These are phyloP conservation scores for Penicillium psychrofluorescens DNA, from an alignment of 495 filamentous ascomycete genomes.

Conservation along the genomic window DNA sequence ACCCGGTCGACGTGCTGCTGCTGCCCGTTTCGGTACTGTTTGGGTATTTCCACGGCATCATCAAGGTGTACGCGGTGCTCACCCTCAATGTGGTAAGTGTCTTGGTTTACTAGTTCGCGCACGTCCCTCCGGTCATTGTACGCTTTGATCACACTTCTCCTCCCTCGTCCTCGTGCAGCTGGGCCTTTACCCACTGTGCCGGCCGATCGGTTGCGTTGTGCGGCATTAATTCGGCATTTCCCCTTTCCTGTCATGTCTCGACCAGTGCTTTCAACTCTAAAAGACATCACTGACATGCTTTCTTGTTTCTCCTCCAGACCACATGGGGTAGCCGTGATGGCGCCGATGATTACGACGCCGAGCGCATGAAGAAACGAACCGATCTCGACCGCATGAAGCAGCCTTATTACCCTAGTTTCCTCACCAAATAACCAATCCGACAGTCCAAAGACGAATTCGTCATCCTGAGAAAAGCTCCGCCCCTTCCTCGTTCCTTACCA, in stretches of 20 bases:
- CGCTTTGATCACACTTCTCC: constrained; percentile 23
- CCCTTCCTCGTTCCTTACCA: constrained; percentile 1
- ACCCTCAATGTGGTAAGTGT: constrained; percentile 63
- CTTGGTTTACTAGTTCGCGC: constrained; percentile 5
- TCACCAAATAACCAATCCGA: constrained; percentile 18
- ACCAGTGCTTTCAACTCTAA: background rate
- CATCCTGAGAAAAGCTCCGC: background rate
- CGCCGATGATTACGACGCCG: constrained; percentile 49
- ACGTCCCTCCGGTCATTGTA: constrained; percentile 6
- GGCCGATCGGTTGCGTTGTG: too few species aligned
- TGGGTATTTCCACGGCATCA: constrained; percentile 67
- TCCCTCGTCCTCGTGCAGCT: constrained; percentile 17
- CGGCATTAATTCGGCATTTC: background rate
- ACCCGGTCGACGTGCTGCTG: constrained; percentile 61
- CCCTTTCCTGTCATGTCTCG: background rate
- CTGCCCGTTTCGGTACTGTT: constrained; percentile 71
- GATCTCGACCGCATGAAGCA: constrained; percentile 34
- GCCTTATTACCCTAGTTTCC: constrained; percentile 24
- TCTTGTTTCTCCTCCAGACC: constrained; percentile 28
- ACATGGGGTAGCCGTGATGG: constrained; percentile 54
- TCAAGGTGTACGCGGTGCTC: constrained; percentile 68
- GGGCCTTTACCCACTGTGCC: constrained; percentile 9
- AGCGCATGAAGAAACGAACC: constrained; percentile 46
- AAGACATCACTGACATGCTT: constrained; percentile 7
- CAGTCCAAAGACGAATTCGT: background rate